Conservation (phyloP, 495 filamentous ascomycete genomes). For the Aspergillus panamensis region DNA sequence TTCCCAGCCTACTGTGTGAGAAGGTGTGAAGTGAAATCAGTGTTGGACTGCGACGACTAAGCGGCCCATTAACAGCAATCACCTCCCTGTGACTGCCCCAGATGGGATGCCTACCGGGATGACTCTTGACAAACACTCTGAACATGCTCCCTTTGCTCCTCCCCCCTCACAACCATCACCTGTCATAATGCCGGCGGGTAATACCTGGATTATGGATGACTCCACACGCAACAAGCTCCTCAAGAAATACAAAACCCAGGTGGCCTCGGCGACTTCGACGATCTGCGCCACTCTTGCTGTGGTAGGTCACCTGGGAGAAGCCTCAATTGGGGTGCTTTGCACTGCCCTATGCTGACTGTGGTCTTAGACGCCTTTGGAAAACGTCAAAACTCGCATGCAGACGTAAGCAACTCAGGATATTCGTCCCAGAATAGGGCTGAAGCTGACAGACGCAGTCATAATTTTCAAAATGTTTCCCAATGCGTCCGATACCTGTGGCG, state of each 20-base stretch:
- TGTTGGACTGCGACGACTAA: constrained; percentile 15
- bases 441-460: constrained; percentile 31
- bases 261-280: constrained; percentile 43
- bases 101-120: constrained; percentile 40
- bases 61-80: constrained; percentile 12
- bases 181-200: constrained; percentile 33
- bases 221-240: constrained; percentile 39
- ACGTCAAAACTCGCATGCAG: constrained; percentile 51
- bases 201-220: constrained; percentile 41
- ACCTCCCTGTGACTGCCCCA: constrained; percentile 21
- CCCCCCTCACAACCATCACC: constrained; percentile 28
- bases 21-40: constrained; percentile 8
- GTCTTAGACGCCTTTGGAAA: constrained; percentile 44
- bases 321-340: not conserved
- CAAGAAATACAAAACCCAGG: constrained; percentile 47
- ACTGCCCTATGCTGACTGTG: constrained; percentile 2
- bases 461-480: constrained; percentile 41
- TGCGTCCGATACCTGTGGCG: constrained; percentile 45
- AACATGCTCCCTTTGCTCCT: constrained; percentile 42
- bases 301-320: constrained; percentile 30
- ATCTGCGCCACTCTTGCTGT: constrained; percentile 45
- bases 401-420: constrained; percentile 32
- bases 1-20: constrained; percentile 40
- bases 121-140: constrained; percentile 42
- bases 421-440: not conserved